Conservation (phyloP, 345 rosid genomes). For the Brassica nigra region DNA sequence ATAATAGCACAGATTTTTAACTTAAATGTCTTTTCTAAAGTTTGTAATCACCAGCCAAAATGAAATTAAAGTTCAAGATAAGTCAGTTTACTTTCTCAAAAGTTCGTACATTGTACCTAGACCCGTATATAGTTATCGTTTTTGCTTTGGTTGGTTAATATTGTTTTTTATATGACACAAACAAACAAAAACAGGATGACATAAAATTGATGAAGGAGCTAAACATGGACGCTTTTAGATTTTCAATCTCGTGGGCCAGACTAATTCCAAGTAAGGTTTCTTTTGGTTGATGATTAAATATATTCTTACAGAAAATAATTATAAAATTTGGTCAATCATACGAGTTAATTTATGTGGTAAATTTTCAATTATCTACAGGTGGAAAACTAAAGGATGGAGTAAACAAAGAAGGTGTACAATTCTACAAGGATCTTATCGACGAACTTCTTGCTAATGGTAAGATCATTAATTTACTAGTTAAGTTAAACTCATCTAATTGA, state of each 20-base stretch:
- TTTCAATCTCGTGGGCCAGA: constrained; percentile 63
- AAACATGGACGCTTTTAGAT: constrained; percentile 56
- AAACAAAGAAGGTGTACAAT: constrained; percentile 50
- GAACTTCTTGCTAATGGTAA: constrained; percentile 51
- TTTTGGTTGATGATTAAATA: neutral
- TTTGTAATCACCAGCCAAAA: neutral
- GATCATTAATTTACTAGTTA: neutral
- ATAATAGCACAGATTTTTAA: neutral
- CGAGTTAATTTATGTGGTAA: neutral
- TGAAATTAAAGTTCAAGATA: neutral
- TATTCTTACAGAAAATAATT: neutral
- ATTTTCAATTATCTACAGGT: constrained; percentile 9
- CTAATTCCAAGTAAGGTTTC: constrained; percentile 48
- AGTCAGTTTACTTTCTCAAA: neutral
- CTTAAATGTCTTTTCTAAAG: neutral
- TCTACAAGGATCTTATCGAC: constrained; percentile 52
- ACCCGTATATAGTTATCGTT: neutral
- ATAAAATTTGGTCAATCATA: neutral
- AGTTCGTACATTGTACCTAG: constrained; percentile 15
- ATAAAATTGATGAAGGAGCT: constrained; percentile 54
- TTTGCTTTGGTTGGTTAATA: constrained; percentile 19
- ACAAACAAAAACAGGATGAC: constrained; percentile 44
- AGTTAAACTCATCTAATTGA: neutral
- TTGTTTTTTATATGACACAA: neutral
- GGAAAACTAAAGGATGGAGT: constrained; percentile 51